These are phyloP conservation scores for Fusarium mangiferae DNA, from an alignment of 2,329 filamentous ascomycete species.

Conservation along the genomic window DNA sequence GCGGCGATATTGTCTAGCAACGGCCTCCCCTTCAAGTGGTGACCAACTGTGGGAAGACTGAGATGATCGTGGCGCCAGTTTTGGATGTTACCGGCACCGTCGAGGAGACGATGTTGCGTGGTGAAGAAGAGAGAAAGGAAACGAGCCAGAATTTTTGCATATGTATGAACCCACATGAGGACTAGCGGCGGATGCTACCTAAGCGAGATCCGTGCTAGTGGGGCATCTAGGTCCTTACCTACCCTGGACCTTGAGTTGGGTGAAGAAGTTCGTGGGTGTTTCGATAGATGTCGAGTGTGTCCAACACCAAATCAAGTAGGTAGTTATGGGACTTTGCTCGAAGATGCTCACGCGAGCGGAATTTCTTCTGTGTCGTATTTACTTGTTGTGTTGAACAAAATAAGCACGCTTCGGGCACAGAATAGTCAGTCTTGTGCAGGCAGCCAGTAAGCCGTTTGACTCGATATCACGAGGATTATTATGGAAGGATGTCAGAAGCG, in stretches of 20 bases:
- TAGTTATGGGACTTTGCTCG: not conserved
- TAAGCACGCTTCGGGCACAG: not conserved
- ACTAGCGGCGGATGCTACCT: constrained; percentile 17
- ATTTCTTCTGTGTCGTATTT: not conserved
- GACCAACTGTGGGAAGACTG: constrained; percentile 40
- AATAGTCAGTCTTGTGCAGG: not conserved
- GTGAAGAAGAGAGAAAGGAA: constrained; percentile 30
- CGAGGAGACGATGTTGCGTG: constrained; percentile 49
- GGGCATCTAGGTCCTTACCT: not conserved
- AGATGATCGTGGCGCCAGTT: constrained; percentile 39
- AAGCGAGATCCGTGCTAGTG: constrained; percentile 10
- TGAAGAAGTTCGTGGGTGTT: not conserved
- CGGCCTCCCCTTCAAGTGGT: constrained; percentile 30
- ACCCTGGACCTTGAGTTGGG: not conserved
- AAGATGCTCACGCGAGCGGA: constrained; percentile 20
- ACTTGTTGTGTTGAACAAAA: not conserved
- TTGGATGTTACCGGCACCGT: constrained; percentile 38
- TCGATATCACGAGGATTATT: constrained; percentile 9
- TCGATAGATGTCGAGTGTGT: not conserved
- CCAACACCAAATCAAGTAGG: not conserved
- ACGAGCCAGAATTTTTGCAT: constrained; percentile 16
- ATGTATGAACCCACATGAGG: constrained; percentile 4
- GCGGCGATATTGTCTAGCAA: constrained; percentile 55
- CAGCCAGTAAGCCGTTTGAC: not conserved
- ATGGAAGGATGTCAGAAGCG: not conserved